phyloP scores from a whole-genome alignment of 2,329 filamentous ascomycete species.

The Cryphonectria carpinicola region DNA sequence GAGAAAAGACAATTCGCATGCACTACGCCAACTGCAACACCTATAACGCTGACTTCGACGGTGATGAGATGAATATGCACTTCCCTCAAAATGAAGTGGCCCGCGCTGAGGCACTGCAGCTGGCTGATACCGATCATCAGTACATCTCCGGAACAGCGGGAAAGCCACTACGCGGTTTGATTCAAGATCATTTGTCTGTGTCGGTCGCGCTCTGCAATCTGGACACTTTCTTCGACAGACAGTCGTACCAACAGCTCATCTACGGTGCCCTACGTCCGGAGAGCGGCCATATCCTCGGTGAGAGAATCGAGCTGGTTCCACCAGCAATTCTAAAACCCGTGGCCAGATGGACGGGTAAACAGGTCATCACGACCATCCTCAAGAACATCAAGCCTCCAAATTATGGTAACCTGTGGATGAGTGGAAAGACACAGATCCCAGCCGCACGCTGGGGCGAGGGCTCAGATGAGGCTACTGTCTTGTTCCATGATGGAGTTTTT shows the following conservation, averaged over 20 bases:
- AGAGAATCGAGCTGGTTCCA: conserved; percentile 78
- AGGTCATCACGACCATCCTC: conserved; percentile 88
- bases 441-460: conserved; percentile 76
- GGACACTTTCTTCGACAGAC: conserved; percentile 86
- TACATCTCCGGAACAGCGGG: conserved; percentile 94
- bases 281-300: conserved; percentile 81
- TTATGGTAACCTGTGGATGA: conserved; percentile 77
- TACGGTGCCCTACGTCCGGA: conserved; percentile 90
- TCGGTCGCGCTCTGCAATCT: conserved; percentile 87
- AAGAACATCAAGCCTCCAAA: conserved; percentile 85
- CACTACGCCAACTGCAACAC: conserved; percentile 99
- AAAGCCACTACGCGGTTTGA: conserved; percentile 90
- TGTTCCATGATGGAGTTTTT: conserved; percentile 85
- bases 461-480: conserved; percentile 79
- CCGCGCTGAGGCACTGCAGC: conserved; percentile 85
- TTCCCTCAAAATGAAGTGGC: conserved; percentile 97
- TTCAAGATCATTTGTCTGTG: conserved; percentile 98
- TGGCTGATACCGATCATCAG: conserved; percentile 96
- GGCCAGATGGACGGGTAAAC: conserved; percentile 92
- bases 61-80: conserved; percentile 99
- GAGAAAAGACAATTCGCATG: conserved; percentile 98
- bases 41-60: conserved; percentile 99
- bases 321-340: conserved; percentile 83
- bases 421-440: conserved; percentile 77
- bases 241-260: conserved; percentile 90